Evolutionary conservation across 768 basidiomycete genomes (phyloP).

Genomic region (Pleurotus ostreatus): DNA sequence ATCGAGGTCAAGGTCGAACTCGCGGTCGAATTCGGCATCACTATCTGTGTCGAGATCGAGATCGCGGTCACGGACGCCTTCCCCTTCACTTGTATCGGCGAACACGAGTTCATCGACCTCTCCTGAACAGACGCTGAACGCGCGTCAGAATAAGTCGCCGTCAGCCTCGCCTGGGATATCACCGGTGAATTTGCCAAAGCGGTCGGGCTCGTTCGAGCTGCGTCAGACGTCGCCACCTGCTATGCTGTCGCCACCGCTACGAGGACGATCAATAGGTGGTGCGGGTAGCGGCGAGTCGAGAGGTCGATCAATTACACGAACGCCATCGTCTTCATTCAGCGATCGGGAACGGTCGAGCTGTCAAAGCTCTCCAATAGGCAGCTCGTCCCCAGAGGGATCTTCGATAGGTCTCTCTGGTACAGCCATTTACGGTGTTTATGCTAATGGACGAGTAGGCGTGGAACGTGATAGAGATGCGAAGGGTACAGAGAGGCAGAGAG

Average conservation of each 20-base stretch:
- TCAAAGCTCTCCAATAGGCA: slow-evolving; percentile 23
- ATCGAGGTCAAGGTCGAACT: slow-evolving; percentile 25
- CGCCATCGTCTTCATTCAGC: slow-evolving; percentile 49
- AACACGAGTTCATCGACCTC: slow-evolving; percentile 15
- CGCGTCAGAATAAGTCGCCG: slow-evolving; percentile 11
- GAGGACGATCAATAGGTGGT: slow-evolving; percentile 21
- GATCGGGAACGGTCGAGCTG: slow-evolving; percentile 37
- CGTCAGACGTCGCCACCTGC: slow-evolving; percentile 12
- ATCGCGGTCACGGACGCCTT: slow-evolving; percentile 39
- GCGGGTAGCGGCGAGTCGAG: slow-evolving; percentile 28
- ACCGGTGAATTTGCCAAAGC: slow-evolving; percentile 11
- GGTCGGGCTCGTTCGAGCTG: neutral
- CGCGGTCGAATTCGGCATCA: slow-evolving; percentile 21
- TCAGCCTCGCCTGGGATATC: slow-evolving; percentile 17
- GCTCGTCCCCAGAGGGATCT: slow-evolving; percentile 23
- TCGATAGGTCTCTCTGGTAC: slow-evolving; percentile 20
- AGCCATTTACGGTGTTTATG: slow-evolving; percentile 24
- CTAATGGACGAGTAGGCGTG: slow-evolving; percentile 28
- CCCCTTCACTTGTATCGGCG: slow-evolving; percentile 23
- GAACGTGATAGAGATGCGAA: slow-evolving; percentile 19
- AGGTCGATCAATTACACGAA: slow-evolving; percentile 53
- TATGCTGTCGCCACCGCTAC: slow-evolving; percentile 22
- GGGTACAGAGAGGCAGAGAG: slow-evolving; percentile 16
- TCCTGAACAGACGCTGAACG: slow-evolving; percentile 14
- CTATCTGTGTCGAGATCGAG: slow-evolving; percentile 26